These are phyloP conservation scores for Pluteus cervinus DNA, from an alignment of 768 basidiomycete genomes.

Conservation along the genomic window DNA sequence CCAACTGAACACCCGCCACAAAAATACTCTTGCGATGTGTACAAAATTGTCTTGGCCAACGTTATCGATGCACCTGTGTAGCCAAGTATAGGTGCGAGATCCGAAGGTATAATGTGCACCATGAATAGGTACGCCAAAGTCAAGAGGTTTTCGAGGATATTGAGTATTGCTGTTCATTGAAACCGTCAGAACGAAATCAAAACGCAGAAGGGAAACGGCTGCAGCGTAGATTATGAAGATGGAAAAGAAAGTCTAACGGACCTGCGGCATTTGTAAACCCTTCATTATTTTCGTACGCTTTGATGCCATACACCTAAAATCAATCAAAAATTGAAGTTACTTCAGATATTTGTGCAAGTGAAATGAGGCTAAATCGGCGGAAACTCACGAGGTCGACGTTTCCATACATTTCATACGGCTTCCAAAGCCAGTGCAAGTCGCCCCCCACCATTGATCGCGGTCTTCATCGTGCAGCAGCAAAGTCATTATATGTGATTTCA, in stretches of 20 bases:
- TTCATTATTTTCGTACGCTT: slow-evolving; percentile 53
- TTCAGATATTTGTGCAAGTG: too few species aligned
- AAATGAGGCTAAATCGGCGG: too few species aligned
- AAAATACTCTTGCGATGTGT: slow-evolving; percentile 74
- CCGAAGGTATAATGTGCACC: slow-evolving; percentile 53
- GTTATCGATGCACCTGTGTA: slow-evolving; percentile 75
- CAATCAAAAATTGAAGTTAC: too few species aligned
- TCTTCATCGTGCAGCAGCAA: slow-evolving; percentile 32
- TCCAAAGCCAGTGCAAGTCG: slow-evolving; percentile 90
- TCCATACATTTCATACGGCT: slow-evolving; percentile 76
- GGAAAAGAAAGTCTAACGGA: too few species aligned
- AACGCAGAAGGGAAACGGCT: too few species aligned
- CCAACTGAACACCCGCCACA: slow-evolving; percentile 69
- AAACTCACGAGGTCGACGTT: too few species aligned
- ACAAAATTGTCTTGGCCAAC: slow-evolving; percentile 79
- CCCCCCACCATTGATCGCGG: slow-evolving; percentile 87
- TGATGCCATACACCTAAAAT: slow-evolving; percentile 64
- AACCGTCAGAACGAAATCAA: not conserved
- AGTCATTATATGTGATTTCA: too few species aligned
- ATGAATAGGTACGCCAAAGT: slow-evolving; percentile 75
- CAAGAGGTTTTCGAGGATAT: slow-evolving; percentile 71
- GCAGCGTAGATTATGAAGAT: too few species aligned
- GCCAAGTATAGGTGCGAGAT: slow-evolving; percentile 68
- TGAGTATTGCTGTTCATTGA: slow-evolving; percentile 55
- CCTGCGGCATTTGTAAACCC: slow-evolving; percentile 88